phyloP scores from a whole-genome alignment of 208 protist species.

The Trypanosoma boissoni region DNA sequence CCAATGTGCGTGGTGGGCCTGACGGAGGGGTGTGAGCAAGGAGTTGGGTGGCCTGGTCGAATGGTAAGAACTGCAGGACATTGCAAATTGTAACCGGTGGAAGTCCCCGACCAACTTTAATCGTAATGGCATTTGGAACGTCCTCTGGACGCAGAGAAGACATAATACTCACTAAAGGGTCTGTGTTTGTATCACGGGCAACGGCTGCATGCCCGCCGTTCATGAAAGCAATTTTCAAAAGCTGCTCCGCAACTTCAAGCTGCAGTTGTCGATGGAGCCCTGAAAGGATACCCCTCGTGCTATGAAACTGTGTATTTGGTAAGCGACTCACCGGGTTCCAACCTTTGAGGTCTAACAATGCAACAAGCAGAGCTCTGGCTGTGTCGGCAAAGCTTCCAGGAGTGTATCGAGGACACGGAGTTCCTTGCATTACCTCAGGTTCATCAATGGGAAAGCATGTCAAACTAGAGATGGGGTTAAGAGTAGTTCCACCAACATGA shows the following conservation, averaged over 20 bases:
- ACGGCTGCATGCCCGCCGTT: slow-evolving; percentile 29
- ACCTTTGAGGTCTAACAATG: slow-evolving; percentile 75
- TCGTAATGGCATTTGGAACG: slow-evolving; percentile 58
- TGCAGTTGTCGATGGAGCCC: slow-evolving; percentile 80
- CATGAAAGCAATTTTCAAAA: slow-evolving; percentile 65
- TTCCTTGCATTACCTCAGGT: slow-evolving; percentile 25
- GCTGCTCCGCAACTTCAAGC: slow-evolving; percentile 63
- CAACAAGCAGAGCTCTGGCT: slow-evolving; percentile 68
- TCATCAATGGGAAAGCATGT: slow-evolving; percentile 27
- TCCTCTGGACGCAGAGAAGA: slow-evolving; percentile 40
- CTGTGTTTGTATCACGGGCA: slow-evolving; percentile 1
- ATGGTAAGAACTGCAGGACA: slow-evolving; percentile 47
- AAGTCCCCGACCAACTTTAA: slow-evolving; percentile 51
- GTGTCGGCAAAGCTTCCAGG: slow-evolving; percentile 70
- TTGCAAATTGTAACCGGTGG: slow-evolving; percentile 58
- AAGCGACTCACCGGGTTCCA: slow-evolving; percentile 80
- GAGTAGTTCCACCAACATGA: slow-evolving; percentile 66
- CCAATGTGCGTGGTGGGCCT: slow-evolving; percentile 57
- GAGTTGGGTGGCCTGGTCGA: slow-evolving; percentile 43
- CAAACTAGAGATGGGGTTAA: slow-evolving; percentile 48
- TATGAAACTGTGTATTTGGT: slow-evolving; percentile 49
- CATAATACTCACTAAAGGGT: slow-evolving; percentile 31
- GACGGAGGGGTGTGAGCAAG: slow-evolving; percentile 61
- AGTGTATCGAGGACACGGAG: slow-evolving; percentile 40
- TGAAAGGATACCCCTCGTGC: slow-evolving; percentile 41